phyloP scores from a whole-genome alignment of 179 eudicot genomes.

The Nepenthes alata region DNA sequence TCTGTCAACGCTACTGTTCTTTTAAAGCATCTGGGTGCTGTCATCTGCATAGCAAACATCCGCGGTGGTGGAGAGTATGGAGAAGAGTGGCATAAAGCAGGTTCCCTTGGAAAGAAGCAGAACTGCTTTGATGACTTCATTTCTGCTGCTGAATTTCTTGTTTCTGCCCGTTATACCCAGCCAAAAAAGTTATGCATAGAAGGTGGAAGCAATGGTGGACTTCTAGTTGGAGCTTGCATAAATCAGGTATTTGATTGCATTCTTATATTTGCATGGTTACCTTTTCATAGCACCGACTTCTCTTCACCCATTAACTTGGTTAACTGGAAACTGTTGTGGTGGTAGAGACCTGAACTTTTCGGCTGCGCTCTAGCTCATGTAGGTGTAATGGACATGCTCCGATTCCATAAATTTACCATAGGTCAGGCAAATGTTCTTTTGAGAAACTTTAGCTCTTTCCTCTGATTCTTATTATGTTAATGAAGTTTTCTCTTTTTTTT shows the following conservation, averaged over 20 bases:
- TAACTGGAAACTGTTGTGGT: slow-evolving; percentile 15
- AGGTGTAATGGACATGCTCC: slow-evolving; percentile 99
- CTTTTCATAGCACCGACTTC: neutral
- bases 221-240: slow-evolving; percentile 89
- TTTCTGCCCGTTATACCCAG: slow-evolving; percentile 77
- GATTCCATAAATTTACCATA: slow-evolving; percentile 90
- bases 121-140: slow-evolving; percentile 89
- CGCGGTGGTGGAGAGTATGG: slow-evolving; percentile 99
- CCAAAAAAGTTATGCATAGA: slow-evolving; percentile 74
- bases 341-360: slow-evolving; percentile 88
- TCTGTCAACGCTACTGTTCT: slow-evolving; percentile 51
- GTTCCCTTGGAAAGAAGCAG: slow-evolving; percentile 72
- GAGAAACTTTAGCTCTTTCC: slow-evolving; percentile 2
- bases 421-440: slow-evolving; percentile 35
- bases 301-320: neutral
- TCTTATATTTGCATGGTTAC: neutral
- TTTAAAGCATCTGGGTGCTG: slow-evolving; percentile 50
- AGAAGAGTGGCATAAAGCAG: slow-evolving; percentile 98
- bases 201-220: slow-evolving; percentile 99
- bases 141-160: slow-evolving; percentile 77
- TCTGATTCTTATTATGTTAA: slow-evolving; percentile 12
- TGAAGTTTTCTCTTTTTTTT: slow-evolving; percentile 1
- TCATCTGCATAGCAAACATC: slow-evolving; percentile 77
- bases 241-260: slow-evolving; percentile 55
- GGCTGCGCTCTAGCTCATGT: slow-evolving; percentile 98